Evolutionary conservation across 2,329 filamentous ascomycete genomes (phyloP).

Genomic region (Fusarium floridanum): DNA sequence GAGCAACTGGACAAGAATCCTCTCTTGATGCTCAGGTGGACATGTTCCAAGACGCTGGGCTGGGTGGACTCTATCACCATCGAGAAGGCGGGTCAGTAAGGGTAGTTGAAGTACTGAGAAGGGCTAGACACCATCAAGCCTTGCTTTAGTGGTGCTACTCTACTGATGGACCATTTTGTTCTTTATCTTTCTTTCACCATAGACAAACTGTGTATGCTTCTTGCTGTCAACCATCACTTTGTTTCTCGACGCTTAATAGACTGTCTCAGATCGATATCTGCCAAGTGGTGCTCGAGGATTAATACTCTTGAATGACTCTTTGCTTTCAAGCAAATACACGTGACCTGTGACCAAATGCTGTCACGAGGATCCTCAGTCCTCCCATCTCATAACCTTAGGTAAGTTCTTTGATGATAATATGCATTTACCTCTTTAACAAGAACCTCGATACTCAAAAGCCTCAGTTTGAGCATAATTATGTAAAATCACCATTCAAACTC

Average conservation of each 20-base stretch:
- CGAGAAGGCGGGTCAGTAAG: background rate
- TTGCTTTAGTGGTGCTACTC: background rate
- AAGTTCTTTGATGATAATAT: background rate
- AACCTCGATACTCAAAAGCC: background rate
- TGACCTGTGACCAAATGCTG: background rate
- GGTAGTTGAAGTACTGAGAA: background rate
- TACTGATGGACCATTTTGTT: background rate
- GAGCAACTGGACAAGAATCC: background rate
- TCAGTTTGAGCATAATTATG: background rate
- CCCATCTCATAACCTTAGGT: background rate
- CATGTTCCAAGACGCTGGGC: background rate
- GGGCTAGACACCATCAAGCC: background rate
- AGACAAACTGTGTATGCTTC: background rate
- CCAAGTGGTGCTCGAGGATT: background rate
- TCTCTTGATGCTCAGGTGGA: background rate
- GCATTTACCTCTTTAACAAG: background rate
- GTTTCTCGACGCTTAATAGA: background rate
- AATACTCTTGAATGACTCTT: background rate
- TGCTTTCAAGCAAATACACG: background rate
- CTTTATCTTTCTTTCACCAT: background rate
- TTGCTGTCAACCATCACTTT: background rate
- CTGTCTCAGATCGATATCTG: background rate
- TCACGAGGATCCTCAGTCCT: background rate
- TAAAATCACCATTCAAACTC: background rate
- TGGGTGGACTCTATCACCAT: background rate